These are phyloP conservation scores for Hanseniaspora hatyaiensis DNA, from an alignment of 805 yeast genomes.

Conservation along the genomic window DNA sequence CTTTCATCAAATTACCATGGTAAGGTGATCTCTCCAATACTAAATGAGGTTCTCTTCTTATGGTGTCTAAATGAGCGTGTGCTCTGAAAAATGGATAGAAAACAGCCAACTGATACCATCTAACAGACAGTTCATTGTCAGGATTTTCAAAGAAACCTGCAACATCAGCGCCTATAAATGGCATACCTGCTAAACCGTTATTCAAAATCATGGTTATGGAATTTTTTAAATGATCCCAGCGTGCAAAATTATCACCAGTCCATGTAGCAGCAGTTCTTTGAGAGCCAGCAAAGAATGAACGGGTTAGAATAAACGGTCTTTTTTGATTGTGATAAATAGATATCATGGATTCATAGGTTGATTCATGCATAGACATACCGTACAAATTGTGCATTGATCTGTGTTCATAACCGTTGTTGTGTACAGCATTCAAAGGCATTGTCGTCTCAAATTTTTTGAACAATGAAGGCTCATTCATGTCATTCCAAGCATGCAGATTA, in stretches of 20 bases:
- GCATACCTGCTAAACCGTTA: slow-evolving; percentile 71
- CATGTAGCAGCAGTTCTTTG: slow-evolving; percentile 88
- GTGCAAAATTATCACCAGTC: slow-evolving; percentile 95
- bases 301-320: slow-evolving; percentile 79
- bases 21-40: slow-evolving; percentile 59
- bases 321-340: slow-evolving; percentile 38
- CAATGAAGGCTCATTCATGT: slow-evolving; percentile 95
- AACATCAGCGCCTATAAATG: slow-evolving; percentile 91
- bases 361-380: slow-evolving; percentile 69
- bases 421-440: slow-evolving; percentile 70
- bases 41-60: slow-evolving; percentile 82
- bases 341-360: slow-evolving; percentile 58
- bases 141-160: slow-evolving; percentile 97
- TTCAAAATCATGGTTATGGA: slow-evolving; percentile 85
- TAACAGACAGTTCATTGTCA: slow-evolving; percentile 56
- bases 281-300: slow-evolving; percentile 83
- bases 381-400: slow-evolving; percentile 81
- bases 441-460: slow-evolving; percentile 92
- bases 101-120: slow-evolving; percentile 95
- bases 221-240: slow-evolving; percentile 72
- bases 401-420: slow-evolving; percentile 75
- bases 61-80: slow-evolving; percentile 90
- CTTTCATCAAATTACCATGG: slow-evolving; percentile 45
- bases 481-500: slow-evolving; percentile 86
- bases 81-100: slow-evolving; percentile 96